These are phyloP conservation scores for Ophiostoma perfectum DNA, from an alignment of 2,329 filamentous ascomycete genomes.

Conservation along the genomic window DNA sequence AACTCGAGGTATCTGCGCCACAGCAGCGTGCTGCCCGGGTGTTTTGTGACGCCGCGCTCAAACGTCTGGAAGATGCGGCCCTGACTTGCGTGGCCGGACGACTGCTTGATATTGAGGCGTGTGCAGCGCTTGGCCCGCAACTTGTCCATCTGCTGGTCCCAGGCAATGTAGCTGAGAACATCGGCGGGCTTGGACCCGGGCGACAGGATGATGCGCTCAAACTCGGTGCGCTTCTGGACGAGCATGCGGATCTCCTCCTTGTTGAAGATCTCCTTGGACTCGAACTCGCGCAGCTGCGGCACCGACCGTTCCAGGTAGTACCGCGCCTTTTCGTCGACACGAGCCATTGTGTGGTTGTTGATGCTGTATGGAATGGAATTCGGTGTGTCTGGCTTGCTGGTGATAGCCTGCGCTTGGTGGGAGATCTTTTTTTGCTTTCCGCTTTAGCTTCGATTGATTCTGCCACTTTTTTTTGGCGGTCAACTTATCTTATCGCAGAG, in stretches of 20 bases:
- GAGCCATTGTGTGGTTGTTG: conserved; percentile 55
- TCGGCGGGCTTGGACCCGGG: conserved; percentile 71
- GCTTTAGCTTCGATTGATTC: conserved; percentile 20
- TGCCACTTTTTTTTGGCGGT: conserved; percentile 22
- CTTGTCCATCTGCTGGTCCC: conserved; percentile 64
- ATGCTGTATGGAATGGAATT: not conserved
- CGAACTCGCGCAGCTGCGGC: conserved; percentile 85
- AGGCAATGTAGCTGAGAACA: conserved; percentile 76
- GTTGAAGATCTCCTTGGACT: conserved; percentile 85
- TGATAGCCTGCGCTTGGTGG: not conserved
- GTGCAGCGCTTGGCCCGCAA: conserved; percentile 78
- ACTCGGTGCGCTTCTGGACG: conserved; percentile 83
- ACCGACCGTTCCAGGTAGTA: conserved; percentile 92
- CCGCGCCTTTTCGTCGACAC: conserved; percentile 85
- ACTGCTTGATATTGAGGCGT: conserved; percentile 67
- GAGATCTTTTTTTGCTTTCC: conserved; percentile 14
- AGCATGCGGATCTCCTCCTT: conserved; percentile 88
- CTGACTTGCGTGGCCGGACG: conserved; percentile 66
- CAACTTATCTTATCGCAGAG: conserved; percentile 19
- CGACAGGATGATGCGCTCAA: conserved; percentile 84
- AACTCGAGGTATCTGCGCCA: conserved; percentile 92
- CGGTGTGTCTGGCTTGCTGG: not conserved
- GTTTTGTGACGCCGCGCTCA: conserved; percentile 77
- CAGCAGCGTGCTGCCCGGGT: conserved; percentile 71
- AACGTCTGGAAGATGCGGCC: conserved; percentile 83